Base-by-base conservation (phyloP, 1,139 yeast species). In the Saccharomyces hybrid region DNA sequence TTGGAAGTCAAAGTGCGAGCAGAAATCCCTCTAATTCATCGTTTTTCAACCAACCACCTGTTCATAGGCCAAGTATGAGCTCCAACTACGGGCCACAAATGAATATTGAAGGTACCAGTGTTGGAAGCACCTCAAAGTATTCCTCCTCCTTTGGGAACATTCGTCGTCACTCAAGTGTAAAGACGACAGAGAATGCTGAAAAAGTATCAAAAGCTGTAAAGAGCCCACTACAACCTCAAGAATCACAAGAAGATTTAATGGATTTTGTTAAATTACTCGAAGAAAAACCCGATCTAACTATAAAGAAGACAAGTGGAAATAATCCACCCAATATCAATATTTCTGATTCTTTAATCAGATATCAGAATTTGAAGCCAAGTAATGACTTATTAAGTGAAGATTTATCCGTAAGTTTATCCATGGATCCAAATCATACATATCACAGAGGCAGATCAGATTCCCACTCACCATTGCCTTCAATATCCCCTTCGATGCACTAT, bases 241-340 rank as follows among this genome's bases (percentile, higher is more conserved):
- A 58, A 52, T 52, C 50, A 51, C 84, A 25, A 60, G 90, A 87
- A 56, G 96, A 87, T 62, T 76, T 90, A 28, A 81, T 86, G 55
- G 89, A 86, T 54, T 91, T 91, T 73, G 88, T 91, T 52, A 79
- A 83, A 59, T 77, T 89, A 81, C 80, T 91, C 51, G 97, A 93
- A 60, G 82, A 86, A 51, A 78, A 82, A 53, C 84, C 81, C 48
- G 82, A 80, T 54, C 76, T 82, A 4, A 78, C 75, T 75, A 75
- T 59, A 66, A 82, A 63, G 60, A 78, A 60, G 63, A 74, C 56
- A 56, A 77, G 65, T 57, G 38, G 53, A 1, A 54, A 48, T 7
- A 57, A 63, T 16, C 62, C 62, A 34, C 64, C 60, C 42, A 54
- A 52, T 46, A 53, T 50, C 26, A 67, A 66, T 48, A 63, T 72